These are phyloP conservation scores for Beta corolliflora DNA, from an alignment of 179 eudicot species.

Conservation along the genomic window DNA sequence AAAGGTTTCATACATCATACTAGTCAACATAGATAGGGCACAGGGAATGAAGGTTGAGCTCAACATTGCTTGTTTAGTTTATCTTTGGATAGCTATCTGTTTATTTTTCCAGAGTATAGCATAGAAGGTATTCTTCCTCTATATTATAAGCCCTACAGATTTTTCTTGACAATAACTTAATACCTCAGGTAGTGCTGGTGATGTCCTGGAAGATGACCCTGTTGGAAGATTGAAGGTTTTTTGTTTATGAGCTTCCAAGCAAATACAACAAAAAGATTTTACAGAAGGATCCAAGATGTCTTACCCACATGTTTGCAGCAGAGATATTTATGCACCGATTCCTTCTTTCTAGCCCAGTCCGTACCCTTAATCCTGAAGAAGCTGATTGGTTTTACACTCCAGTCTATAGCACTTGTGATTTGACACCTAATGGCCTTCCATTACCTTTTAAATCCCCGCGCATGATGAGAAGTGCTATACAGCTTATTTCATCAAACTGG, in stretches of 20 bases:
- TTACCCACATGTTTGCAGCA: slow-evolving; percentile 94
- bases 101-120: no score
- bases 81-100: no score
- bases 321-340: slow-evolving; percentile 94
- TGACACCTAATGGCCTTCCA: slow-evolving; percentile 93
- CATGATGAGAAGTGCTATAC: slow-evolving; percentile 98
- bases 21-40: no score
- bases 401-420: slow-evolving; percentile 84
- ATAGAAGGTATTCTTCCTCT: not conserved
- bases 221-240: slow-evolving; percentile 90
- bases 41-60: no score
- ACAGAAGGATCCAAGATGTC: slow-evolving; percentile 88
- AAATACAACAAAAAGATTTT: slow-evolving; percentile 93
- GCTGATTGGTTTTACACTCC: slow-evolving; percentile 99
- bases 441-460: slow-evolving; percentile 94
- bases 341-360: slow-evolving; percentile 75
- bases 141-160: slow-evolving; percentile 10
- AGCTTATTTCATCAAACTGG: slow-evolving; percentile 94
- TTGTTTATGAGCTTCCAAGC: slow-evolving; percentile 94
- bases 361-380: slow-evolving; percentile 93
- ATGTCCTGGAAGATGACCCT: slow-evolving; percentile 92
- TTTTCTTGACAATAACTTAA: not conserved
- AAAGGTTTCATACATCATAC: no score
- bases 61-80: no score
- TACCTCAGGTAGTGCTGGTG: slow-evolving; percentile 85